Conservation (phyloP, 257 asterid genomes). For the Fraxinus excelsior region DNA sequence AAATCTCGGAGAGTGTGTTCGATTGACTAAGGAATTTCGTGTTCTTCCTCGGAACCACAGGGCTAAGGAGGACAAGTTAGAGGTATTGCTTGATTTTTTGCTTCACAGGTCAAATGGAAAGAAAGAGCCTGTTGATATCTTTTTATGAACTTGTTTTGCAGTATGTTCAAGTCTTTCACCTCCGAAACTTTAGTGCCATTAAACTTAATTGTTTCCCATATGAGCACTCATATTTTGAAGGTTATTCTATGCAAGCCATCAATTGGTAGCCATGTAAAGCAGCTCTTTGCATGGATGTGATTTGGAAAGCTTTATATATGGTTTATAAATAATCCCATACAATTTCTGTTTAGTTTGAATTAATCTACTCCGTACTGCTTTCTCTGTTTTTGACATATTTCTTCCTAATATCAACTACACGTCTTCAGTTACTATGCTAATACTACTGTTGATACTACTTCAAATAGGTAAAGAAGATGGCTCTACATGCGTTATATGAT, state of each 20-base stretch:
- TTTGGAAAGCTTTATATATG: not conserved
- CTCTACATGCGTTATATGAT: constrained; percentile 41
- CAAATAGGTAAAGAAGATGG: constrained; percentile 57
- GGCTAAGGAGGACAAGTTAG: constrained; percentile 72
- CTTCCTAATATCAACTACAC: not conserved
- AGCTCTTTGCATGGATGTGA: not conserved
- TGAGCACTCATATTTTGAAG: not conserved
- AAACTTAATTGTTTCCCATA: not conserved
- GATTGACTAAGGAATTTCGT: constrained; percentile 67
- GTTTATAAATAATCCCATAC: not conserved
- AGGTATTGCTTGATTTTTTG: constrained; percentile 41
- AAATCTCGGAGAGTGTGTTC: constrained; percentile 59
- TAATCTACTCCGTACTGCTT: not conserved
- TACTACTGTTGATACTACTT: constrained; percentile 1
- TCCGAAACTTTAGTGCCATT: not conserved
- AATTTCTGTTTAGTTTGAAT: not conserved
- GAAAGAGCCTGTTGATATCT: not conserved
- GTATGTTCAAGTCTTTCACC: not conserved
- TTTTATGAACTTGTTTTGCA: not conserved
- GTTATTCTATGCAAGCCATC: not conserved
- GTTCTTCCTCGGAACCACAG: constrained; percentile 59
- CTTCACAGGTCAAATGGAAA: not conserved
- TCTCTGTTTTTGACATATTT: not conserved
- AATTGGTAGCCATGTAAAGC: not conserved
- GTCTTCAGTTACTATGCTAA: not conserved